Conservation (phyloP, 805 yeast species). For the Lipomyces yamanashiensis region DNA sequence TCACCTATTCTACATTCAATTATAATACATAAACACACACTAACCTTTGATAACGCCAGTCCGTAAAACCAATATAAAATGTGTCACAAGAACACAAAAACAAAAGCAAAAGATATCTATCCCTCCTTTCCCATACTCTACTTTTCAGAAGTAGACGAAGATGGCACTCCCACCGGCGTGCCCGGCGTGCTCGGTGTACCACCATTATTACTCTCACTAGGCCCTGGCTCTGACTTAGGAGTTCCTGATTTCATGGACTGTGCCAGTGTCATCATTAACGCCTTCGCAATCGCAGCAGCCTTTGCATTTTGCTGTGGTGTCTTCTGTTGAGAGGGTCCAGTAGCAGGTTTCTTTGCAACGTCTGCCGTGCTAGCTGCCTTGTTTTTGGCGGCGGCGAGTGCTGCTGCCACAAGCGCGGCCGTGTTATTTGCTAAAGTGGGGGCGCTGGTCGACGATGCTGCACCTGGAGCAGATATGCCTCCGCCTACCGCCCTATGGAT, state of each 20-base stretch:
- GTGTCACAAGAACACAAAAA: neutral
- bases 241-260: constrained; percentile 24
- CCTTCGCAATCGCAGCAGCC: constrained; percentile 37
- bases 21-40: neutral
- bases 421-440: neutral
- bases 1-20: constrained; percentile 1
- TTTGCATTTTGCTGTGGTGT: constrained; percentile 28
- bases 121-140: neutral
- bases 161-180: constrained; percentile 10
- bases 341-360: neutral
- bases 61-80: neutral
- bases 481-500: neutral
- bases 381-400: constrained; percentile 9
- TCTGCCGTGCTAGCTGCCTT: neutral
- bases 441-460: constrained; percentile 5
- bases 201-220: constrained; percentile 6
- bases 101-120: too few species aligned
- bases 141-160: constrained; percentile 8
- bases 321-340: neutral
- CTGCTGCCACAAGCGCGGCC: constrained; percentile 4
- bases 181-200: neutral
- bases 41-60: neutral
- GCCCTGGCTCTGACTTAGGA: neutral
- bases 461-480: neutral
- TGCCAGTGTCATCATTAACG: constrained; percentile 35